These are phyloP conservation scores for Chrysosporium keratinophilum DNA, from an alignment of 2,329 filamentous ascomycete species.

Conservation along the genomic window DNA sequence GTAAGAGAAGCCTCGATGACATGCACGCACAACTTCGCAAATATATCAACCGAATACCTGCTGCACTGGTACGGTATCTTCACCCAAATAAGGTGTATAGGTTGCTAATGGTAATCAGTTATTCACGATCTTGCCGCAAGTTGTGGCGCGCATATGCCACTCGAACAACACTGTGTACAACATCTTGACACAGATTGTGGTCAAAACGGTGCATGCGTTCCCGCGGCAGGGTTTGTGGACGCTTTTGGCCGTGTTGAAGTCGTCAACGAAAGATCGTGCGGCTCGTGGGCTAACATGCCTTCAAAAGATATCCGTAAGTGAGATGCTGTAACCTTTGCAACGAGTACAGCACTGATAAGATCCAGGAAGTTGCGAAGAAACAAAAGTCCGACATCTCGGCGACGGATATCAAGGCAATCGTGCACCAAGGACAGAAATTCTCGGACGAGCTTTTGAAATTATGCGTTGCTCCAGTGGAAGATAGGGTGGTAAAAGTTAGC, in stretches of 20 bases:
- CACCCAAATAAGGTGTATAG: background rate
- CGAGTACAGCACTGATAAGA: background rate
- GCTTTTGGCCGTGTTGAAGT: conserved; percentile 75
- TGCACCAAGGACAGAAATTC: conserved; percentile 69
- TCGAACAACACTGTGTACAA: conserved; percentile 67
- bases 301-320: conserved; percentile 32
- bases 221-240: conserved; percentile 90
- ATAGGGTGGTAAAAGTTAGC: conserved; percentile 61
- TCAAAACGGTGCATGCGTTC: conserved; percentile 75
- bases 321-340: background rate
- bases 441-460: conserved; percentile 70
- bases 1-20: conserved; percentile 56
- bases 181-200: conserved; percentile 65
- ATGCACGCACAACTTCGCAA: conserved; percentile 69
- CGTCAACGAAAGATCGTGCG: conserved; percentile 60
- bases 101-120: conserved; percentile 25
- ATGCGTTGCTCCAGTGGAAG: conserved; percentile 67
- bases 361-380: conserved; percentile 44
- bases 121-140: conserved; percentile 66
- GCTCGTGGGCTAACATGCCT: conserved; percentile 41
- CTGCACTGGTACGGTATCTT: conserved; percentile 32
- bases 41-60: conserved; percentile 51
- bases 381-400: conserved; percentile 30
- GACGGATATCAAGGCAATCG: conserved; percentile 57
- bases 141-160: conserved; percentile 92